Evolutionary conservation across 352 stramenopile species (phyloP), one percentile per base, ranked within the genome.

Genomic region (Blastocystis sp.): DNA sequence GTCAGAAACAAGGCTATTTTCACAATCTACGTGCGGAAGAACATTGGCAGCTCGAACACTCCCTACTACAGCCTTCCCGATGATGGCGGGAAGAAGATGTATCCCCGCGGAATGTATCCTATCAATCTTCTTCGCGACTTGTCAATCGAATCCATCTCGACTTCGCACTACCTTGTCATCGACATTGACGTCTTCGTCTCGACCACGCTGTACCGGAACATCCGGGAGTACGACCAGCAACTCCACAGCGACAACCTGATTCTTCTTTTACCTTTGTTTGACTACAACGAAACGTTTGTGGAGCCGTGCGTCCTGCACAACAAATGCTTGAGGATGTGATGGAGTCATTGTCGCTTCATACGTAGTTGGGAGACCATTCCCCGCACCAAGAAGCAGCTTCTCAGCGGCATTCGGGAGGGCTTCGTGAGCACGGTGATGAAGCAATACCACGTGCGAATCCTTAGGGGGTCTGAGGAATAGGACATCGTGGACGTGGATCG

Each of bases 51-150:
- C 48, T 7, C 48, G 5, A 56, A 56, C 48, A 14, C 5, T 7
- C 48, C 48, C 5, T 56, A 17, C 48, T 56, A 56, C 48, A 56
- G 5, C 48, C 48, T 56, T 7, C 48, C 48, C 5, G 5, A 17
- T 14, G 14, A 7, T 7, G 14, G 14, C 5, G 48, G 48, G 5
- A 7, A 14, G 5, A 56, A 17, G 48, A 0, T 7, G 14, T 14
- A 17, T 56, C 48, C 5, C 48, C 5, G 14, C 5, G 48, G 48
- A 7, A 14, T 56, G 48, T 77, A 56, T 40, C 66, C 66, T 10
- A 60, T 77, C 3, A 77, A 77, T 34, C 21, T 77, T 19, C n/a
- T 77, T 5, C 66, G 66, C 19, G 66, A 77, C 53, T 61, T 77
- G 41, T 40, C 66, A 11, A 61, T 77, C 21, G 66, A 77, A 21